phyloP scores from a whole-genome alignment of 108 stramenopile species.

The Cylindrotheca fusiformis region DNA sequence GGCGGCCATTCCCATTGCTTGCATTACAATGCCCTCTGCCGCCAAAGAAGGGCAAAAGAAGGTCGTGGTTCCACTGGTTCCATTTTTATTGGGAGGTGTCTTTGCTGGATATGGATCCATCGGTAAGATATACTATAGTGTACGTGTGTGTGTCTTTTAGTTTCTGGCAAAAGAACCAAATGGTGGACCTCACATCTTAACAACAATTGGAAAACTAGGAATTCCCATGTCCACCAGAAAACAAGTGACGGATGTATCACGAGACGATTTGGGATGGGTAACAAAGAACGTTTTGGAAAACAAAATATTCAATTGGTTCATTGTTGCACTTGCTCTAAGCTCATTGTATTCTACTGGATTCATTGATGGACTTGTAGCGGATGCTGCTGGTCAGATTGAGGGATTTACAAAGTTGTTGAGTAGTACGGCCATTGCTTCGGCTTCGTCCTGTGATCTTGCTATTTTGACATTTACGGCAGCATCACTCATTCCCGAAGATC shows the following conservation, averaged over 20 bases:
- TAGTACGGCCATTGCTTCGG: constrained; percentile 40
- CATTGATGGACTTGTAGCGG: constrained; percentile 14
- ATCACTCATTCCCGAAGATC: constrained; percentile 47
- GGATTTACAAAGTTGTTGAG: constrained; percentile 34
- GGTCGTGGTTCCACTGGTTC: constrained; percentile 41
- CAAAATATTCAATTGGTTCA: constrained; percentile 45
- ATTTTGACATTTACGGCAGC: constrained; percentile 41
- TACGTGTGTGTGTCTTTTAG: neutral
- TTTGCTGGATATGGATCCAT: constrained; percentile 45
- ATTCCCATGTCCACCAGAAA: constrained; percentile 1
- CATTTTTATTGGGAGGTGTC: constrained; percentile 37
- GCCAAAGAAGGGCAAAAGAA: constrained; percentile 33
- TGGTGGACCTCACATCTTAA: too few relatives aligned
- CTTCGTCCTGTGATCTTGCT: constrained; percentile 42
- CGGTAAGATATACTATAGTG: constrained; percentile 38
- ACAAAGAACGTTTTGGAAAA: constrained; percentile 54
- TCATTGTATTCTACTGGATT: neutral
- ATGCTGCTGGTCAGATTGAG: constrained; percentile 7
- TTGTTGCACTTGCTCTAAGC: constrained; percentile 17
- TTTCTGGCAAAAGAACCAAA: neutral
- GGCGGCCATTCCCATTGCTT: constrained; percentile 41
- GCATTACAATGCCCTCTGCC: constrained; percentile 47
- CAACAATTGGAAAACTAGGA: neutral
- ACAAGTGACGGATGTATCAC: constrained; percentile 12
- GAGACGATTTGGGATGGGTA: constrained; percentile 45